phyloP scores from a whole-genome alignment of 192 early-diverging fungal genomes.

The Diversispora epigaea region DNA sequence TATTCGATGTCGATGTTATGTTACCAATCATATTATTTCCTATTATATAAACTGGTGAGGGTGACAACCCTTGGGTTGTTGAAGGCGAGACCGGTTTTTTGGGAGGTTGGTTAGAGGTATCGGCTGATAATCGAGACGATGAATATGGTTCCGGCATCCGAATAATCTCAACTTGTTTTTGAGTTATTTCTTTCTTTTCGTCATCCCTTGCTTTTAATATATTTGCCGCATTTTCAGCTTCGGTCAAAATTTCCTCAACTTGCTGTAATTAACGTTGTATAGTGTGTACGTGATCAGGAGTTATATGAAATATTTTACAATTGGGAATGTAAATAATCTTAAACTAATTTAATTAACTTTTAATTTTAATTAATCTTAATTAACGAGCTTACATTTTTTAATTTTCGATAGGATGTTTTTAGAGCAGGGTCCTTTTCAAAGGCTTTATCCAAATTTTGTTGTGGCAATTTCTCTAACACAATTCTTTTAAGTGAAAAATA shows the following conservation, averaged over 20 bases:
- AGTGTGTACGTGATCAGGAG: too few species aligned
- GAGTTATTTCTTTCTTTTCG: neutral
- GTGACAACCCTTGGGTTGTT: neutral
- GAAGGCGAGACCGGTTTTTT: neutral
- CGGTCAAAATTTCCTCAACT: neutral
- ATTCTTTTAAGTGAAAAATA: too few species aligned
- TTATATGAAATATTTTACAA: too few species aligned
- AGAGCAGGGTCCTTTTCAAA: too few species aligned
- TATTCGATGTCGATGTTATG: neutral
- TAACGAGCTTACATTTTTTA: too few species aligned
- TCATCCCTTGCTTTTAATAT: neutral
- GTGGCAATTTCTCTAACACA: too few species aligned
- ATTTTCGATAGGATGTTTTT: too few species aligned
- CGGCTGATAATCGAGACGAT: neutral
- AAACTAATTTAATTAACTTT: too few species aligned
- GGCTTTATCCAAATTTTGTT: too few species aligned
- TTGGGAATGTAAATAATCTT: too few species aligned
- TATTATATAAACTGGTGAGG: slow-evolving; percentile 23
- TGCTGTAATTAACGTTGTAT: neutral
- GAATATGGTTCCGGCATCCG: neutral
- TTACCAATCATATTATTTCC: slow-evolving; percentile 8
- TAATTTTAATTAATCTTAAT: too few species aligned
- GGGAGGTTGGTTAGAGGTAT: neutral
- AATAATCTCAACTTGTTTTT: too few species aligned
- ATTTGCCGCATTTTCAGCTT: neutral